phyloP scores from a whole-genome alignment of 2,329 filamentous ascomycete species.

The Seiridium cupressi region DNA sequence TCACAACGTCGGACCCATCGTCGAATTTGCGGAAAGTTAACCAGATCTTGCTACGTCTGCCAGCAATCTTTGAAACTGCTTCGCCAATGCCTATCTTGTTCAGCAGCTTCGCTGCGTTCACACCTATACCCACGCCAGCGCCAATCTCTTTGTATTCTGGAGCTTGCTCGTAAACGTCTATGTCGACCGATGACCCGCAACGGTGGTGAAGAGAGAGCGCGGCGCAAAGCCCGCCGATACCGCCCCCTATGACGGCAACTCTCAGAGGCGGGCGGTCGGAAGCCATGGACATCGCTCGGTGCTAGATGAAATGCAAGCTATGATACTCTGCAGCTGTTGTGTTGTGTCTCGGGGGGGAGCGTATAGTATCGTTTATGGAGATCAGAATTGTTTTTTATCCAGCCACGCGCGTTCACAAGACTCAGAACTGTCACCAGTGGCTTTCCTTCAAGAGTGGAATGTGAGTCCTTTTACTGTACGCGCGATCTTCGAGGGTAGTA shows the following conservation, averaged over 20 bases:
- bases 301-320: not conserved
- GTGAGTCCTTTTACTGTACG: too few species aligned
- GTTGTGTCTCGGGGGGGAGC: too few species aligned
- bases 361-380: too few species aligned
- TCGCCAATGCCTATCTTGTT: conserved; percentile 31
- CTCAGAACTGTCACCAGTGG: too few species aligned
- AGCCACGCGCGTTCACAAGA: too few species aligned
- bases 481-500: too few species aligned
- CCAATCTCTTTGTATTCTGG: conserved; percentile 31
- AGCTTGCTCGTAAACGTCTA: conserved; percentile 34
- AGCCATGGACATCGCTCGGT: not conserved
- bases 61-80: conserved; percentile 24
- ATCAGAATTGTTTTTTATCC: too few species aligned
- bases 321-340: too few species aligned
- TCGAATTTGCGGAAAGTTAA: conserved; percentile 33
- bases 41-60: conserved; percentile 27
- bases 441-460: too few species aligned
- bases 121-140: conserved; percentile 31
- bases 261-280: not conserved
- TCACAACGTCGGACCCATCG: conserved; percentile 29
- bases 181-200: conserved; percentile 12
- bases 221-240: conserved; percentile 35
- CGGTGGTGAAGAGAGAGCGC: conserved; percentile 34
- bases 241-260: conserved; percentile 37
- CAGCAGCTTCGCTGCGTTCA: conserved; percentile 30